Conservation (phyloP, 352 stramenopile genomes). For the Phytopythium aichiense region DNA sequence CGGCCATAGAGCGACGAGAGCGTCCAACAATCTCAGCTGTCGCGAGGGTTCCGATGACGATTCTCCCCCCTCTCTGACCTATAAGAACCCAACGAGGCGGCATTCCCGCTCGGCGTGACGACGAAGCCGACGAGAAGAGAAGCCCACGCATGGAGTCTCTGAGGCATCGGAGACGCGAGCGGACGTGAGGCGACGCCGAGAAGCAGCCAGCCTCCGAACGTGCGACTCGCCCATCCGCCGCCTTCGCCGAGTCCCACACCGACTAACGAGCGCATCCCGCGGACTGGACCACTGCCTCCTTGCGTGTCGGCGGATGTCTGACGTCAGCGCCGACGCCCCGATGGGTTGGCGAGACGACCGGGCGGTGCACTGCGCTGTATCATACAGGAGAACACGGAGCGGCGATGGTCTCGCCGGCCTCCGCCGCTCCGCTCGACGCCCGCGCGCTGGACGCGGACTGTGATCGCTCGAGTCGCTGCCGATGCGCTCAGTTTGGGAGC, state of each 20-base stretch:
- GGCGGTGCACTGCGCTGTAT: background rate
- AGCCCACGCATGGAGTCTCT: no score
- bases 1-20: background rate
- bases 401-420: no score
- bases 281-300: background rate
- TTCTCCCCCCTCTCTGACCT: background rate
- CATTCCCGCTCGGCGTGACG: background rate
- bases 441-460: background rate
- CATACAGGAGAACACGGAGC: background rate
- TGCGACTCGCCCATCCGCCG: no score
- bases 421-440: background rate
- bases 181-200: background rate
- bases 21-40: no score
- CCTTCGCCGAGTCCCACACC: background rate
- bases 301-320: constrained; percentile 4
- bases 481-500: background rate
- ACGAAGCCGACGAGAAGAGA: background rate
- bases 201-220: background rate
- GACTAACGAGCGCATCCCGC: background rate
- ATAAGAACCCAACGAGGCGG: background rate
- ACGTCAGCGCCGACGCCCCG: background rate
- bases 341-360: background rate
- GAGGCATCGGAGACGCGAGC: no score
- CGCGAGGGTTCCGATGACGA: no score
- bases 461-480: background rate